Evolutionary conservation across 2,329 filamentous ascomycete genomes (phyloP), one percentile per base, ranked within the genome.

Genomic region (Botrytis fabae): DNA sequence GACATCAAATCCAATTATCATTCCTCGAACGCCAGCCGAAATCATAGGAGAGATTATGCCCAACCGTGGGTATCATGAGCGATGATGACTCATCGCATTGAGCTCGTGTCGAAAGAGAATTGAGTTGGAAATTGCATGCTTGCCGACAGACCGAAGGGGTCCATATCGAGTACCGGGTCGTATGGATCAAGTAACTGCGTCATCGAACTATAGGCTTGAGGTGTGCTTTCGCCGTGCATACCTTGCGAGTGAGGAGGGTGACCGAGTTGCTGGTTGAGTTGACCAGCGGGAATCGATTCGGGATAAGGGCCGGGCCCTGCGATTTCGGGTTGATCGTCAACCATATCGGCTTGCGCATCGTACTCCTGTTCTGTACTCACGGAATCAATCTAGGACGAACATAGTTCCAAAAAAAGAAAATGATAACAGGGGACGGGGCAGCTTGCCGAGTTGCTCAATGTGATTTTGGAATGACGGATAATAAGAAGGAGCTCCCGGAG

Each of bases 61-160:
- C 74, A 71, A 57, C 73, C 71, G 72, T 73, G 78, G 80, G 79
- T 81, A 81, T 81, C 77, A 76, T 75, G 73, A 70, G 42, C 57
- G 57, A 64, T 72, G 72, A 75, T 54, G 16, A 18, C 75, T 80
- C 73, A 81, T 77, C 80, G 78, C 79, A 81, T 81, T 62, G 80
- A 81, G 70, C 79, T 81, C 66, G 80, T 81, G 75, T 91, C 89
- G 80, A 93, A 94, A 69, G 90, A 89, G 82, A 95, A 96, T 72
- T 93, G 92, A 2, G 92, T 93, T 18, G 94, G 94, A 79, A 97
- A 97, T 77, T 95, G 93, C 95, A 97, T 97, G 83, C 93, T 97
- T 51, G 95, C 95, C 74, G 93, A 95, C 70, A 98, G 86, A 20
- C 95, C 95, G 79, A 98, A 98, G 0, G 95, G 95, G 82, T 98